Evolutionary conservation across 768 basidiomycete genomes (phyloP), one percentile per base, ranked within the genome.

Genomic region (Phaeolepiota aurea): DNA sequence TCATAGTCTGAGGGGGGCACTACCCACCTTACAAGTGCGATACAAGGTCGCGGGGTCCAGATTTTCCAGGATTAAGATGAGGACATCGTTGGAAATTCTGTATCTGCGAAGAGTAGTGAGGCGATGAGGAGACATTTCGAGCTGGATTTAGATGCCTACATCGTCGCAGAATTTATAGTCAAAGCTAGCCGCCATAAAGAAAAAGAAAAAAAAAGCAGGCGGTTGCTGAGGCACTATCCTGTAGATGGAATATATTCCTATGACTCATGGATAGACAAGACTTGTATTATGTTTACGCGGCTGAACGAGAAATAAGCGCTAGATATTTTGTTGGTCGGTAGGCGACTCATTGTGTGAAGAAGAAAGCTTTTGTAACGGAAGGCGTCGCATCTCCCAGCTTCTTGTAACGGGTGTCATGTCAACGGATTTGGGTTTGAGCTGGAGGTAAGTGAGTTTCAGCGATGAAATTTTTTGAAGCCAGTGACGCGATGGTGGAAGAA

Each of bases 331-430:
- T 58, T 66, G 57, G 68, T 74, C 64, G 71, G 58, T 63, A 71
- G 61, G 71, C 56, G 52, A 56, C 54, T 65, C 59, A 73, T 70
- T 71, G 70, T 71, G 57, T 64, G 53, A 53, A 50, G 55, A 46
- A 49, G 52, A 52, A 51, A 57, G 65, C 66, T 76, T 76, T 74
- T 74, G 72, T 72, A 61, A 65, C 49, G 49, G 55, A 53, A 52
- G 47, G 51, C 53, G 44, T 54, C 52, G 54, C 53, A 53, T 56
- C 56, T 58, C 59, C 55, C 52, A 58, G 49, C 54, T 59, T 62
- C 59, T 59, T 62, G 58, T 63, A 59, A 56, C 55, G 59, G 65
- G 52, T 71, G 68, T 59, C 73, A 76, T 74, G 74, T 74, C 74
- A 74, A 76, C 74, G 59, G 49, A 51, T 53, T 65, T 65, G 54